A percentile compares a stretch with the other conserved stretches of the same genome.
These are phyloP conservation scores for Linum tenue DNA, from an alignment of 345 rosid species.

Conservation along the genomic window DNA sequence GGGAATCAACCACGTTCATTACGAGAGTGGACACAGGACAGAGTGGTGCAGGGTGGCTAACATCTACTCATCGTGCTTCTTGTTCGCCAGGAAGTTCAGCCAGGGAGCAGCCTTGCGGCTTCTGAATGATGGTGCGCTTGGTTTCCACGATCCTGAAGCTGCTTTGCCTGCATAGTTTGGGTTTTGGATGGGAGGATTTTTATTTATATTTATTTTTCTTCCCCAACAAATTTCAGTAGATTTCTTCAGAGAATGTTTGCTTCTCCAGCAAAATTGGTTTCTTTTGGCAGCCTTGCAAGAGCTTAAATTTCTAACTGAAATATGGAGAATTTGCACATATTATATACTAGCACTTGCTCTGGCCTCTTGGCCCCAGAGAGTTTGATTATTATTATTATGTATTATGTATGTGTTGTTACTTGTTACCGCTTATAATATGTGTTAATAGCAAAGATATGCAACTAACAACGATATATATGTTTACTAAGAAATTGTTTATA, in stretches of 20 bases:
- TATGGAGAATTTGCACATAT: no score
- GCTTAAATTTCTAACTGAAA: no score
- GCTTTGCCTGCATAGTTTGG: background rate
- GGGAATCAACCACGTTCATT: slow-evolving; percentile 9
- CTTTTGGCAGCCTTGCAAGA: no score
- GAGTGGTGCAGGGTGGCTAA: slow-evolving; percentile 10
- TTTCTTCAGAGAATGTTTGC: background rate
- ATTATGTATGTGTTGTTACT: no score
- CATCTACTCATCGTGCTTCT: slow-evolving; percentile 3
- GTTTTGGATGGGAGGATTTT: background rate
- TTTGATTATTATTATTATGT: no score
- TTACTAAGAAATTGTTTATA: no score
- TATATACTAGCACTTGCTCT: no score
- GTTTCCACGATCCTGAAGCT: background rate
- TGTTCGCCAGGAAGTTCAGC: slow-evolving; percentile 26
- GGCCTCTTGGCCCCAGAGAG: no score
- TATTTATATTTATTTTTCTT: no score
- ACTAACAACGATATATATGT: no score
- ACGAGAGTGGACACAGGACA: slow-evolving; percentile 6
- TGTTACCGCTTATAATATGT: no score
- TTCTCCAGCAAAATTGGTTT: background rate
- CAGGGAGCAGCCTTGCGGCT: slow-evolving; percentile 17
- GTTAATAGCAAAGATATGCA: no score
- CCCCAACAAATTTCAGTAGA: background rate
- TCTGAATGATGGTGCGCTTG: background rate